A percentile compares a stretch with the other conserved stretches of the same genome.
Conservation (phyloP, 202 grass and related monocot genomes). For the Carex sylvatica region DNA sequence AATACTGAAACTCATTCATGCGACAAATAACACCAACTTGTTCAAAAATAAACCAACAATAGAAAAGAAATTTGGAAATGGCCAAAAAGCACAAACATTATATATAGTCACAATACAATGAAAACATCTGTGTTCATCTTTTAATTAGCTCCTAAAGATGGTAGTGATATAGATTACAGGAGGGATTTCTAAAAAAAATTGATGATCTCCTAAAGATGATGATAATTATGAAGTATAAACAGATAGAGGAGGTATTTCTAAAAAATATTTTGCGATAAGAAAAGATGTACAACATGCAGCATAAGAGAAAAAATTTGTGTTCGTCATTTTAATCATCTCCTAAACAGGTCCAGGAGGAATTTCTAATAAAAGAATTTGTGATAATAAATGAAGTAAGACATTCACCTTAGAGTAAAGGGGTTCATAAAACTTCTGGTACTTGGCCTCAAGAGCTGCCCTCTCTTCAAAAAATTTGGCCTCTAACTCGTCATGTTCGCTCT, state of each 20-base stretch:
- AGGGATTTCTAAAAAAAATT: no score
- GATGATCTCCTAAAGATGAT: no score
- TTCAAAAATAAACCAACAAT: neutral
- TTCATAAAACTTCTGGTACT: slow-evolving; percentile 92
- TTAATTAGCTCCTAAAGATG: neutral
- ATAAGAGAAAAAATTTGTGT: no score
- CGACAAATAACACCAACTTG: neutral
- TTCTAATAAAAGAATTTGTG: neutral
- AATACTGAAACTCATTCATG: neutral
- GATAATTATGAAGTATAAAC: no score
- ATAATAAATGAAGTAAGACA: neutral
- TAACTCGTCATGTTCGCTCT: slow-evolving; percentile 79
- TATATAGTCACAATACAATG: no score
- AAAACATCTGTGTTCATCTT: neutral
- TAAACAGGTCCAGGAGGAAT: neutral
- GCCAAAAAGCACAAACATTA: neutral
- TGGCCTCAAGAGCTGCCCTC: slow-evolving; percentile 74
- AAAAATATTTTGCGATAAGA: no score
- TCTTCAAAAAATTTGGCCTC: slow-evolving; percentile 93
- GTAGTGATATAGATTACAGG: no score
- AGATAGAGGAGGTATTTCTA: no score
- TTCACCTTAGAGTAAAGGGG: slow-evolving; percentile 79
- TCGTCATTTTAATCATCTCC: neutral
- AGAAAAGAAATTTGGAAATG: neutral
- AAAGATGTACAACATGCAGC: no score